Base-by-base conservation (phyloP, 345 rosid genomes). In the Pistacia vera region DNA sequence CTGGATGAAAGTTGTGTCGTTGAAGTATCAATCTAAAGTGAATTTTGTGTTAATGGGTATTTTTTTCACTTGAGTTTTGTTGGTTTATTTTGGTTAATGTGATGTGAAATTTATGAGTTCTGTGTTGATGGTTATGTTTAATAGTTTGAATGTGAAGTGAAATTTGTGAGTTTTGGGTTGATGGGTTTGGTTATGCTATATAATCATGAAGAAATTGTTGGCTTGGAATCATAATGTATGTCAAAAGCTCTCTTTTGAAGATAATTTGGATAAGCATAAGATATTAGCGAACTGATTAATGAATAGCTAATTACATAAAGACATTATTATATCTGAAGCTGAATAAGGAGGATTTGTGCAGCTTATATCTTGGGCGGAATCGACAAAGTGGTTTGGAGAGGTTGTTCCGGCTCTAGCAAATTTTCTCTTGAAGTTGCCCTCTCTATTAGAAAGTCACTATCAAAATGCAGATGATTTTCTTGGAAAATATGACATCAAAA, bases 391-490 rank as follows among this genome's bases (percentile, higher is more conserved):
- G 93, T 92, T 95, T 75, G 63, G 33, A 72, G 89, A 92, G 68
- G 80, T 85, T 71, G 70, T 93, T 61, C 99, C 99, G 0, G 78
- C 83, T 36, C 65, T 92, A 83, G 94, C 97, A 2, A 81, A 66
- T 78, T 78, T 93, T 82, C 90, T 93, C 17, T 79, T 91, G 83
- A 77, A 72, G 75, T 77, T 96, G 66, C 97, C 99, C 0, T 81
- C 84, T 30, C 88, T 92, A 9, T 74, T 93, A 41, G 96, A 92
- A 74, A n/a, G 69, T 49, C 99, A 95, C 81, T 93, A 80, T 76
- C 88, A 75, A 48, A 79, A 79, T 78, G 86, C 95, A 8, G 88
- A 79, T 76, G 44, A 44, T 75, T 77, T 81, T 55, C 73, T 83
- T 38, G 4, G 36, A 71, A 65, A 68, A 52, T 2, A 48, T 28